Base-by-base conservation (phyloP, 2,329 filamentous ascomycete species). In the Botrytis tulipae region DNA sequence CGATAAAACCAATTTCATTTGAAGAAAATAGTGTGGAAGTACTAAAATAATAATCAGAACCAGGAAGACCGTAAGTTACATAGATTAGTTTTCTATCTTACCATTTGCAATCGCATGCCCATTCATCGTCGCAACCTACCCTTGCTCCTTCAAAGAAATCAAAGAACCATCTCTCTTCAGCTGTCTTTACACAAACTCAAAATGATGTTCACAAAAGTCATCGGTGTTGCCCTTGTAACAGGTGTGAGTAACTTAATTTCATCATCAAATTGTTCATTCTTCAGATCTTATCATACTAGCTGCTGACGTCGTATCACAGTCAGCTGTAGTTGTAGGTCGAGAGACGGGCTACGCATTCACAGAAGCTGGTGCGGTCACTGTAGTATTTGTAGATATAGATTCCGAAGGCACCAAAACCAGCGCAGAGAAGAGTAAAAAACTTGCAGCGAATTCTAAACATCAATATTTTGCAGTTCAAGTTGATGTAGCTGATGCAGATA, bases 11-110 rank as follows among this genome's bases (percentile, higher is more conserved):
- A 51, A 5, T 51, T 51, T n/a, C 0, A n/a, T 51, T 6, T 10
- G 22, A 25, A 42, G 2, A 4, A 16, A 42, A 4, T 42, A 25
- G 12, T 51, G 12, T 25, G n/a, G 25, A 4, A n/a, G 22, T 4
- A n/a, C 0, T n/a, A 14, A 51, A 25, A 7, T 4, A 7, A 42
- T 42, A 42, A 16, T 12, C 40, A 16, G 40, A 14, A 42, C 40
- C 1, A 42, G 14, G 20, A 16, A 7, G 16, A 4, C 48, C 4
- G 1, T 14, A 1, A 3, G 12, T 51, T 14, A n/a, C 0, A 1
- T 4, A 0, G n/a, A 46, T 3, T 10, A 9, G 8, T 4, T 48
- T 4, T 0, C 20, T 14, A 46, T 22, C 18, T 46, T 22, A 22
- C 7, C 44, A 0, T 46, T 0, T 22, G 3, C 7, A 46, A 20